Conservation (phyloP, 23 red algal genomes). For the Gracilaria caudata region DNA sequence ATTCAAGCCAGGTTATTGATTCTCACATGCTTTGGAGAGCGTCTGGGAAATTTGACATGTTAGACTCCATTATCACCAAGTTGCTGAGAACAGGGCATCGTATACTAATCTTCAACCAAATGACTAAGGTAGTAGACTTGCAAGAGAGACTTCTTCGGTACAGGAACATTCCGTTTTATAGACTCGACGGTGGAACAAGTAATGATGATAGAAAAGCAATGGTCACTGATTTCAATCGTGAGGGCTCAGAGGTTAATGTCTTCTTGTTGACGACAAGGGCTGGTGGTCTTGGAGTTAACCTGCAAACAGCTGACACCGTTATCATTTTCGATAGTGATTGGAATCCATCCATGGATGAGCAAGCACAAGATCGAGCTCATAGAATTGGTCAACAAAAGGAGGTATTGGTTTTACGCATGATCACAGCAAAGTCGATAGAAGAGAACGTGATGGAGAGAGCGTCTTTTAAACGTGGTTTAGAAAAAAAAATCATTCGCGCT, state of each 20-base stretch:
- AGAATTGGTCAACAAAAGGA: slow-evolving; percentile 93
- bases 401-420: slow-evolving; percentile 88
- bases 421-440: slow-evolving; percentile 94
- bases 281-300: slow-evolving; percentile 97
- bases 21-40: slow-evolving; percentile 73
- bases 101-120: slow-evolving; percentile 99
- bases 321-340: slow-evolving; percentile 99
- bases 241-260: slow-evolving; percentile 81
- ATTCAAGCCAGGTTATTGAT: slow-evolving; percentile 71
- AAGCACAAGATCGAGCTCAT: slow-evolving; percentile 98
- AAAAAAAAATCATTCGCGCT: slow-evolving; percentile 99
- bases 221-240: slow-evolving; percentile 90
- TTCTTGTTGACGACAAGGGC: slow-evolving; percentile 98
- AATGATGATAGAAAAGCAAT: slow-evolving; percentile 81
- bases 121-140: slow-evolving; percentile 97
- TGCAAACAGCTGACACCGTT: slow-evolving; percentile 99
- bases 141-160: slow-evolving; percentile 89
- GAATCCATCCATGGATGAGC: slow-evolving; percentile 98
- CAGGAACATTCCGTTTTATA: slow-evolving; percentile 85
- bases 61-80: slow-evolving; percentile 91
- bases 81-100: slow-evolving; percentile 92
- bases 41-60: slow-evolving; percentile 96
- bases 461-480: slow-evolving; percentile 90
- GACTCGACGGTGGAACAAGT: slow-evolving; percentile 90
- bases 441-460: slow-evolving; percentile 92